Conservation (phyloP, 164 flowering plant genomes). For the Tetrastigma voinierianum region DNA sequence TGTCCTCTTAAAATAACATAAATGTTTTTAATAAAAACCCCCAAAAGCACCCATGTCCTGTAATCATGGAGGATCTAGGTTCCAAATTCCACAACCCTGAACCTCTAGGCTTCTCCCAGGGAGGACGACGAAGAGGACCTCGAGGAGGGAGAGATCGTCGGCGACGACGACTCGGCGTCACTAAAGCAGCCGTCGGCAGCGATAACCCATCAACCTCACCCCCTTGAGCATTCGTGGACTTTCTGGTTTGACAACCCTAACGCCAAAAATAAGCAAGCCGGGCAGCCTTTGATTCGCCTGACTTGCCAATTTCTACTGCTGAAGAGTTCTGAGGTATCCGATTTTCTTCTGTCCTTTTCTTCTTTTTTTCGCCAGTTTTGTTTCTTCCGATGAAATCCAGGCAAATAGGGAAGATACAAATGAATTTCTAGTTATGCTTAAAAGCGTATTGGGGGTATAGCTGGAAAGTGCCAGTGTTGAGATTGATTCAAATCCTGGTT, state of each 20-base stretch:
- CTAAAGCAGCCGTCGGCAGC: slow-evolving; percentile 12
- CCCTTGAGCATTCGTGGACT: slow-evolving; percentile 82
- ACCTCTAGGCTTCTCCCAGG: slow-evolving; percentile 8
- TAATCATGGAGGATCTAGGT: slow-evolving; percentile 6
- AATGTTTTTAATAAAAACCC: too few species aligned
- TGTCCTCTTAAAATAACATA: too few species aligned
- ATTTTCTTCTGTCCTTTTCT: background rate
- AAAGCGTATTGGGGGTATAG: too few species aligned
- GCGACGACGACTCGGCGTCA: slow-evolving; percentile 30
- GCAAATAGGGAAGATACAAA: background rate
- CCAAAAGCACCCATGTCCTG: too few species aligned
- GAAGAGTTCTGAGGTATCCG: slow-evolving; percentile 83
- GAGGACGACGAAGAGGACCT: slow-evolving; percentile 26
- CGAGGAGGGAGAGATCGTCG: slow-evolving; percentile 74
- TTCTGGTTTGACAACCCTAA: slow-evolving; percentile 89
- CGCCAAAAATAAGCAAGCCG: slow-evolving; percentile 54
- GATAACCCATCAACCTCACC: slow-evolving; percentile 33
- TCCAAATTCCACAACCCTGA: slow-evolving; percentile 5
- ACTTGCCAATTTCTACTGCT: slow-evolving; percentile 69
- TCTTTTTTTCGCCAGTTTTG: background rate
- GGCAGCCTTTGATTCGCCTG: slow-evolving; percentile 74
- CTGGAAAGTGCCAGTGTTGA: too few species aligned
- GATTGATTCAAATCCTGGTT: too few species aligned
- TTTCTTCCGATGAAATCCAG: background rate
- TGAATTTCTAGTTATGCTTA: too few species aligned